Evolutionary conservation across 2,329 filamentous ascomycete genomes (phyloP).

Genomic region (Exutisphaerella laricina): DNA sequence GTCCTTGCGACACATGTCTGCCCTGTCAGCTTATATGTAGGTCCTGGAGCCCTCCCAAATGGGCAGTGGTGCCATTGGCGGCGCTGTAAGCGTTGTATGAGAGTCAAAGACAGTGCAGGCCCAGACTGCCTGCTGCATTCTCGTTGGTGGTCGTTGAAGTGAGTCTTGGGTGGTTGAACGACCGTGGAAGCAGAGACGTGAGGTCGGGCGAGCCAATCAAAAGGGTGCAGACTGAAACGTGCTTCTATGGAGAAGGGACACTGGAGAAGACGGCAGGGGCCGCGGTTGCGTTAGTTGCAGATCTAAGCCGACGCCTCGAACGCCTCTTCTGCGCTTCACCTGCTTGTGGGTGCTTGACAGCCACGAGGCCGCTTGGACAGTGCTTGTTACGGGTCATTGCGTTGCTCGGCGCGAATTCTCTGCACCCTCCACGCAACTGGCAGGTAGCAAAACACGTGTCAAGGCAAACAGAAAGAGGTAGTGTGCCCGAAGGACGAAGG

Average conservation of each 20-base stretch:
- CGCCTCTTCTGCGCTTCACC: background rate
- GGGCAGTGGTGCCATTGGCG: conserved; percentile 9
- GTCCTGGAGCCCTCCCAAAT: conserved; percentile 1
- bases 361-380: too few species aligned
- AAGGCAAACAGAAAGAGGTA: too few species aligned
- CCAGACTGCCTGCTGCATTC: background rate
- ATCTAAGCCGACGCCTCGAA: background rate
- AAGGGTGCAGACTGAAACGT: background rate
- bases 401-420: too few species aligned
- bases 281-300: background rate
- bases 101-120: background rate
- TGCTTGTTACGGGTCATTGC: too few species aligned
- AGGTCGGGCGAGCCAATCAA: background rate
- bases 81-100: background rate
- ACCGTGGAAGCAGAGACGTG: background rate
- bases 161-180: background rate
- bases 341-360: background rate
- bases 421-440: too few species aligned
- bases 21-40: background rate
- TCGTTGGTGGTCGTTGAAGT: background rate
- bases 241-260: background rate
- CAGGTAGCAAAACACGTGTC: too few species aligned
- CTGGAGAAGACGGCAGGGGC: background rate
- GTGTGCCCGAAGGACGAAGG: too few species aligned
- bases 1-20: conserved; percentile 1